These are phyloP conservation scores for Leptographium lundbergii DNA, from an alignment of 2,329 filamentous ascomycete genomes.

Conservation along the genomic window DNA sequence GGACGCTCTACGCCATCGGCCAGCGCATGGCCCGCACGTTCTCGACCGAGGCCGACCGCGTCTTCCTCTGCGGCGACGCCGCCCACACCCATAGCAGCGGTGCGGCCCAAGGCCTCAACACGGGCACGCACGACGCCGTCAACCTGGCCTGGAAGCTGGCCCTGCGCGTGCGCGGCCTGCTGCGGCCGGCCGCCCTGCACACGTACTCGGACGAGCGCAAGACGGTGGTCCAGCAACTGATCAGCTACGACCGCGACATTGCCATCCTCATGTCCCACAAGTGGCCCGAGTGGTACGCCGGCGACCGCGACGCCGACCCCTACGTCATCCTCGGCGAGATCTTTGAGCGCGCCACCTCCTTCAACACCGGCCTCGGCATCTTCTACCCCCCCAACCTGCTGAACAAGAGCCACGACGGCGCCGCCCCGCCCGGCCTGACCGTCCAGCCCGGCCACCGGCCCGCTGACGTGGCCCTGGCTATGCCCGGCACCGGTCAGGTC, in stretches of 20 bases:
- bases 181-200: constrained; percentile 16
- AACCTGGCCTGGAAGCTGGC: constrained; percentile 35
- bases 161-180: constrained; percentile 14
- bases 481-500: constrained; percentile 29
- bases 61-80: constrained; percentile 36
- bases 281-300: constrained; percentile 24
- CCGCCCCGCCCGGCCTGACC: background rate
- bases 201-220: constrained; percentile 27
- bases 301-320: constrained; percentile 25
- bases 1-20: constrained; percentile 37
- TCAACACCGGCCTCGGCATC: constrained; percentile 49
- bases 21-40: constrained; percentile 48
- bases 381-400: constrained; percentile 26
- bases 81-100: constrained; percentile 47
- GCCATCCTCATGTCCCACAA: constrained; percentile 25
- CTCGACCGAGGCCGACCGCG: constrained; percentile 34
- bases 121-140: constrained; percentile 43
- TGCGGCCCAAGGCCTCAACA: constrained; percentile 48
- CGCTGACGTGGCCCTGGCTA: constrained; percentile 30
- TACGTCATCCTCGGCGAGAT: constrained; percentile 39
- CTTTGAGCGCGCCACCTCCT: constrained; percentile 44
- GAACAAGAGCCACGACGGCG: constrained; percentile 3
- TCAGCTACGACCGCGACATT: constrained; percentile 24
- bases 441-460: constrained; percentile 28
- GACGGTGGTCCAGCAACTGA: constrained; percentile 24